A percentile compares a stretch with the other conserved stretches of the same genome.
These are phyloP conservation scores for Citrus unshiu DNA, from an alignment of 345 rosid genomes.

Conservation along the genomic window DNA sequence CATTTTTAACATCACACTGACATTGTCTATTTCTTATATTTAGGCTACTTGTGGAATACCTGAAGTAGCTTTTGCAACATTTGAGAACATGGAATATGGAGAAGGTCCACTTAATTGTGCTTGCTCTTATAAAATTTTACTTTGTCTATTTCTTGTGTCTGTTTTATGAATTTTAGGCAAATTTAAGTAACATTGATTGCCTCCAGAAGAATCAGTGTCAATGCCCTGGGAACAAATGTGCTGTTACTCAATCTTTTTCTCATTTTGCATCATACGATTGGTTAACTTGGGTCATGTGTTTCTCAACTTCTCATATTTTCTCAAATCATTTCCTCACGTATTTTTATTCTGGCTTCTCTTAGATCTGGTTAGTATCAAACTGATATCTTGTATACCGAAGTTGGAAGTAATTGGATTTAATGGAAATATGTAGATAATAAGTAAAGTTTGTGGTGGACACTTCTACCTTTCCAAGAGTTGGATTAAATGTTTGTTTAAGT, in stretches of 20 bases:
- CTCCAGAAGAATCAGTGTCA: not conserved
- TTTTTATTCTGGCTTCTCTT: not conserved
- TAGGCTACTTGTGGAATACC: conserved; percentile 97
- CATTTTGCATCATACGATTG: not conserved
- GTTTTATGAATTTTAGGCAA: not conserved
- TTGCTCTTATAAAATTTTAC: conserved; percentile 10
- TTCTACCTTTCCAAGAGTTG: not conserved
- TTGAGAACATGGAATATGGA: conserved; percentile 97
- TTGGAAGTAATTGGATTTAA: not conserved
- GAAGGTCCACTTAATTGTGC: conserved; percentile 56
- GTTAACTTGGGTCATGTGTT: not conserved
- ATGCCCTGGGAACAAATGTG: not conserved
- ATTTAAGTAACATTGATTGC: not conserved
- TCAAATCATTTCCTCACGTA: not conserved
- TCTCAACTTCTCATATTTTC: not conserved
- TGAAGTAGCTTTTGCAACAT: conserved; percentile 84
- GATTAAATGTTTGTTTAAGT: not conserved
- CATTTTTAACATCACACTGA: conserved; percentile 17
- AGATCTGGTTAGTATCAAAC: not conserved
- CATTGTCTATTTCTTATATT: conserved; percentile 19
- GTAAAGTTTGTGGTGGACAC: not conserved
- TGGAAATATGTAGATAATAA: not conserved
- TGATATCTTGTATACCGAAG: not conserved
- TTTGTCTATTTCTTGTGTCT: not conserved
- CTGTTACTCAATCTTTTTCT: not conserved